Percentiles rank a stretch among this genome's conserved stretches.
Conservation (phyloP, 495 filamentous ascomycete genomes). For the Daldinia grandis region DNA sequence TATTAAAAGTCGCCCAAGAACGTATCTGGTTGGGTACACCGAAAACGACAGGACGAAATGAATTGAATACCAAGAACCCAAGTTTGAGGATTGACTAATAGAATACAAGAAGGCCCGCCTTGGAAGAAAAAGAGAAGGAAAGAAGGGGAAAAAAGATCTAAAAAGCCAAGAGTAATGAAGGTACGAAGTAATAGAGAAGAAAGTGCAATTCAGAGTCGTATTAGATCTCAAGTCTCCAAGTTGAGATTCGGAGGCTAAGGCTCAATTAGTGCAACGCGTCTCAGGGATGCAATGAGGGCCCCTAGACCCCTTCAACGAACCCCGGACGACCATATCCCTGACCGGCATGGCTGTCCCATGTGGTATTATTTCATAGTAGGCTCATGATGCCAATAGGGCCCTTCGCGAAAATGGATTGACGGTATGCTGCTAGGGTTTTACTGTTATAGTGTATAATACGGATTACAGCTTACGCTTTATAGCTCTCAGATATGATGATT, state of each 20-base stretch:
- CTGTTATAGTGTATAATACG: not conserved
- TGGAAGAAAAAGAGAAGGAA: conserved; percentile 38
- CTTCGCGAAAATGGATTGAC: not conserved
- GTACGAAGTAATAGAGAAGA: conserved; percentile 42
- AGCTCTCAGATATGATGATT: not conserved
- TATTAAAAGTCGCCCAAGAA: conserved; percentile 20
- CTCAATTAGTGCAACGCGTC: conserved; percentile 43
- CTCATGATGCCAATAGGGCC: not conserved
- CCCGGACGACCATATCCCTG: conserved; percentile 30
- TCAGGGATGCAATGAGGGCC: conserved; percentile 48
- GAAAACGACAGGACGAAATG: conserved; percentile 30
- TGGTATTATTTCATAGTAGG: conserved; percentile 17
- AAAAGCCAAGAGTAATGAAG: conserved; percentile 34
- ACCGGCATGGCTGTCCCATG: conserved; percentile 17
- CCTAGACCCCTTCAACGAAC: conserved; percentile 38
- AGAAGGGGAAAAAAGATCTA: conserved; percentile 37
- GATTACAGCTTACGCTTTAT: not conserved
- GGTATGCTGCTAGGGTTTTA: not conserved
- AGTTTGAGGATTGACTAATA: conserved; percentile 30
- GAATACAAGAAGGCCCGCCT: conserved; percentile 44
- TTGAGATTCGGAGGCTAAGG: conserved; percentile 37
- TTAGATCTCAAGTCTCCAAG: conserved; percentile 44
- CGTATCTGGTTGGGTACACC: conserved; percentile 13
- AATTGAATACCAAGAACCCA: conserved; percentile 37
- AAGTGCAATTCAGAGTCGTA: conserved; percentile 46